phyloP scores from a whole-genome alignment of 75 land plant species.

The Pinus albicaulis region DNA sequence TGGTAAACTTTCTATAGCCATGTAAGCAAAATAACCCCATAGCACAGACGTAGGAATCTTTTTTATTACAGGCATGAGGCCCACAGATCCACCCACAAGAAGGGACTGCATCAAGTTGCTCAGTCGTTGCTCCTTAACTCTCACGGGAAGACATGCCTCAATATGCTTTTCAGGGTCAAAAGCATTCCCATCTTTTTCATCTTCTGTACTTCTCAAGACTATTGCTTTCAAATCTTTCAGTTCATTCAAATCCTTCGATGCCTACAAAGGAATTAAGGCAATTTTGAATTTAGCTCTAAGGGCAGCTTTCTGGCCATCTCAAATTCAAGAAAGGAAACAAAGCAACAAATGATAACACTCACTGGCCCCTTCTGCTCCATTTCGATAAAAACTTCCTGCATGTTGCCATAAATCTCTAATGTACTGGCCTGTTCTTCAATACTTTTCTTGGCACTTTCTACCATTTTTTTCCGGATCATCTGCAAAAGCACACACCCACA shows the following conservation, averaged over 20 bases:
- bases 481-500: slow-evolving; percentile 12
- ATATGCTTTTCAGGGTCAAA: slow-evolving; percentile 90
- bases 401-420: slow-evolving; percentile 56
- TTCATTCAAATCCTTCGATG: slow-evolving; percentile 26
- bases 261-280: slow-evolving; percentile 10
- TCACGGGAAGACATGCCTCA: slow-evolving; percentile 78
- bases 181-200: slow-evolving; percentile 17
- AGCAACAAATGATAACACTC: slow-evolving; percentile 8
- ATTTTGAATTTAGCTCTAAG: not conserved
- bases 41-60: slow-evolving; percentile 86
- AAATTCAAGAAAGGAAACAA: not conserved
- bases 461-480: slow-evolving; percentile 80
- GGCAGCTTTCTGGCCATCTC: not conserved
- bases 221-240: slow-evolving; percentile 56
- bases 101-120: slow-evolving; percentile 81
- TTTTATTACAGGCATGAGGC: slow-evolving; percentile 77
- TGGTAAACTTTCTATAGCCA: slow-evolving; percentile 97
- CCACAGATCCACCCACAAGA: slow-evolving; percentile 66
- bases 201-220: slow-evolving; percentile 28
- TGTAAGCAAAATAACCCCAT: slow-evolving; percentile 95
- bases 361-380: slow-evolving; percentile 43
- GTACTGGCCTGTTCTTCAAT: slow-evolving; percentile 55
- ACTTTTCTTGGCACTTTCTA: slow-evolving; percentile 59
- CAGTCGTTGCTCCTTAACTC: slow-evolving; percentile 90
- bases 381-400: slow-evolving; percentile 72